Evolutionary conservation across 2,329 filamentous ascomycete genomes (phyloP), one percentile per base, ranked within the genome.

Genomic region (Sphaerulina populicola): DNA sequence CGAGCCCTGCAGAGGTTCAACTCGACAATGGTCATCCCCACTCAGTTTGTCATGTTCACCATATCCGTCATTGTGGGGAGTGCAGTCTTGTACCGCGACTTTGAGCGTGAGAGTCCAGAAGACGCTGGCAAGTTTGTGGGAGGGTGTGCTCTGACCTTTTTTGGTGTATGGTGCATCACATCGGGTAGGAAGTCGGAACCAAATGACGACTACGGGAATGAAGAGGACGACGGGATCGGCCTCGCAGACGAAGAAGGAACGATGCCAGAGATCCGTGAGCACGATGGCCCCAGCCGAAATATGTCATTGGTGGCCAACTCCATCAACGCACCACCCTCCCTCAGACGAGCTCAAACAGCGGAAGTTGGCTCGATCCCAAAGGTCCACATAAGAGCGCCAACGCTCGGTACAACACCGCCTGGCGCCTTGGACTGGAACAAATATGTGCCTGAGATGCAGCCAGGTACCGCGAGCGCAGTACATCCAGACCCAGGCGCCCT

Each of bases 101-200:
- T 98, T 63, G 87, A 97, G 68, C 83, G 85, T 38, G 86, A 88
- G 6, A 86, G 82, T 0, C 71, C 77, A 29, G 77, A 82, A 43
- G 86, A 88, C 62, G 86, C 87, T 2, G 72, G 74, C 51, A 94
- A 95, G 62, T 98, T 98, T 64, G 72, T 95, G 10, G 88, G 87
- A 18, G 93, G 93, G 35, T 98, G 93, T 69, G 75, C 88, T 4
- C 71, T 98, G 57, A 98, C 93, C 0, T 98, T 98, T 68, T 82
- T 91, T 53, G 93, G 93, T 8, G 93, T 98, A n/a, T 97, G 93
- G 70, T 79, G 96, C 59, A 96, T 98, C 64, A 97, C 93, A 1
- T 94, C 86, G 62, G 89, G 88, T 48, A 78, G 90, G 59, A 73
- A 69, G 11, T 71, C 75, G 9, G 77, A 77, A 14, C 74, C 78